phyloP scores from a whole-genome alignment of 2,329 filamentous ascomycete species.

The Fusarium xylarioides region DNA sequence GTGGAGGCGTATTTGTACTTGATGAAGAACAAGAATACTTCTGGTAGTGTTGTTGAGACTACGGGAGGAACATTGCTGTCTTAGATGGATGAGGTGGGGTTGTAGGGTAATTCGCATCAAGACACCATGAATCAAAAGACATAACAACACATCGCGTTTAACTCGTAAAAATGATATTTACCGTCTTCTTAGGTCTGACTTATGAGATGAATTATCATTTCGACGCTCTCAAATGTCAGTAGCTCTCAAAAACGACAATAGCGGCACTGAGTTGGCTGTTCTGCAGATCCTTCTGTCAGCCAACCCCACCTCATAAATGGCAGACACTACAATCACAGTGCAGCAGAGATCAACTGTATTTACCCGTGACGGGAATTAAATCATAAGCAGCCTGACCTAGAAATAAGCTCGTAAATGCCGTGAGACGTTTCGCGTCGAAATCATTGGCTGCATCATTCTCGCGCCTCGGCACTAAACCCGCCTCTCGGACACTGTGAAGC shows the following conservation, averaged over 20 bases:
- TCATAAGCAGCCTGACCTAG: background rate
- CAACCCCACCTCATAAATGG: background rate
- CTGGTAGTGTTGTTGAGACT: conserved; percentile 34
- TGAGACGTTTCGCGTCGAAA: background rate
- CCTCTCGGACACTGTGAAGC: background rate
- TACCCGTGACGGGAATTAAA: background rate
- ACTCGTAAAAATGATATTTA: rapidly evolving
- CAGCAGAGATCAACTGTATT: background rate
- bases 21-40: conserved; percentile 38
- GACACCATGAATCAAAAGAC: background rate
- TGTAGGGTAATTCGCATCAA: background rate
- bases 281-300: rapidly evolving
- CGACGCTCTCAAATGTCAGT: rapidly evolving
- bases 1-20: conserved; percentile 35
- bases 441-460: background rate
- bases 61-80: conserved; percentile 31
- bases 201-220: rapidly evolving
- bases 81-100: background rate
- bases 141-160: rapidly evolving
- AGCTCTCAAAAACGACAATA: rapidly evolving
- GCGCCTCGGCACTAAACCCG: conserved; percentile 13
- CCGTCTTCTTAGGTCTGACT: rapidly evolving
- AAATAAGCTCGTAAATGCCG: conserved; percentile 2
- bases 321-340: rapidly evolving
- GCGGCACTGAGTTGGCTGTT: rapidly evolving